phyloP scores from a whole-genome alignment of 2,329 filamentous ascomycete genomes.

The Graphilbum fragrans region DNA sequence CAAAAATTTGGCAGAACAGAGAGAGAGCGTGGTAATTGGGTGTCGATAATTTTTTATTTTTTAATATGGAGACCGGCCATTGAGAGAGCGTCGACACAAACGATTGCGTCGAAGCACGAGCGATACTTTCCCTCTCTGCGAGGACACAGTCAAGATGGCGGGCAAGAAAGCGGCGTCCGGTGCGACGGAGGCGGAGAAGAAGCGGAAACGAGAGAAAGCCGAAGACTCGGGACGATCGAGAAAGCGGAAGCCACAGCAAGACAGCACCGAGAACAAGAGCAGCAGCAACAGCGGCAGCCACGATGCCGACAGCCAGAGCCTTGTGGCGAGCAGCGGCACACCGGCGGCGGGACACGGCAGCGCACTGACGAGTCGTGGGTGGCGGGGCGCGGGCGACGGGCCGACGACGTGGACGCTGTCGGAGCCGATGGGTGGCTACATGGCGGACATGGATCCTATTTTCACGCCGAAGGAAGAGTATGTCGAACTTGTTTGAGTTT shows the following conservation, averaged over 20 bases:
- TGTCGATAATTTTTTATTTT: background rate
- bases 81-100: background rate
- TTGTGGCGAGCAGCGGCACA: too few relatives aligned
- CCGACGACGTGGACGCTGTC: conserved; percentile 44
- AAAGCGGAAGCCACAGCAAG: conserved; percentile 7
- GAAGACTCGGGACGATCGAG: conserved; percentile 12
- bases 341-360: too few relatives aligned
- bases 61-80: too few relatives aligned
- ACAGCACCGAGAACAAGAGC: background rate
- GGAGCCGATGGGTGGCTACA: conserved; percentile 51
- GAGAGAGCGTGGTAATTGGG: too few relatives aligned
- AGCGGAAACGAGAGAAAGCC: conserved; percentile 20
- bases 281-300: background rate
- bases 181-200: conserved; percentile 17
- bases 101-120: background rate
- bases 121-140: background rate
- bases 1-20: background rate
- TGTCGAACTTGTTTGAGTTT: too few relatives aligned
- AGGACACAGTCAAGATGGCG: conserved; percentile 3
- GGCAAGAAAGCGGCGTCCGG: conserved; percentile 14
- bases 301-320: too few relatives aligned
- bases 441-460: conserved; percentile 52
- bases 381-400: background rate
- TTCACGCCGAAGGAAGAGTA: conserved; percentile 50
- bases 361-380: background rate